Evolutionary conservation across 2,329 filamentous ascomycete genomes (phyloP), one percentile per base, ranked within the genome.

Genomic region (Epichloe sibirici): DNA sequence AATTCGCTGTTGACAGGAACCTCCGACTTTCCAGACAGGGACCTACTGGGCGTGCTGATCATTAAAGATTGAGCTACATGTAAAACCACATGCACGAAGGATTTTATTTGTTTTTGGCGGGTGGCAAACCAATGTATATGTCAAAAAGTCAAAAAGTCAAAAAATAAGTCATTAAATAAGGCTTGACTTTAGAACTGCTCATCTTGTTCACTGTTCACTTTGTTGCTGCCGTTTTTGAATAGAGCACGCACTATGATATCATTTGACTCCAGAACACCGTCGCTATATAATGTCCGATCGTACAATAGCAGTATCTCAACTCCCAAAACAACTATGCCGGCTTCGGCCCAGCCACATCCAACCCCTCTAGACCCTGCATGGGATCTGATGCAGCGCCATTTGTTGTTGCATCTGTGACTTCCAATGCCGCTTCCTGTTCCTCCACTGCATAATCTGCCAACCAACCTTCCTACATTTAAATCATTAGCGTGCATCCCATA

Each of bases 281-380:
- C 68, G 71, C 72, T 73, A 74, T 75, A 69, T 58, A 57, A 60
- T 57, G 53, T 49, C 55, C 59, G 55, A 60, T 9, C 13, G 21
- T 51, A 56, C 38, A 60, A 59, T 40, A 54, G 52, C 40, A 25
- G 34, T 48, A 51, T 45, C 43, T 48, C 45, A 51, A 52, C 38
- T 48, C 39, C n/a, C 48, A 42, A 37, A 23, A 13, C 25, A 25
- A 51, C 49, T 79, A 93, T 63, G 81, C 83, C 51, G 79, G 85
- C 68, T 88, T 90, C 12, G 93, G 93, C 8, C 94, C 94, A 52
- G 91, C 94, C 61, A 97, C 88, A 69, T 97, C 94, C 51, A 97
- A 74, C 15, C 87, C 88, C 67, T 97, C 90, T 6, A 98, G 73
- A 37, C 90, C 91, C 70, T 96, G 89, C 93, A 98, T 98, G 3